phyloP scores from a whole-genome alignment of 257 asterid species.

The Henckelia pumila region DNA sequence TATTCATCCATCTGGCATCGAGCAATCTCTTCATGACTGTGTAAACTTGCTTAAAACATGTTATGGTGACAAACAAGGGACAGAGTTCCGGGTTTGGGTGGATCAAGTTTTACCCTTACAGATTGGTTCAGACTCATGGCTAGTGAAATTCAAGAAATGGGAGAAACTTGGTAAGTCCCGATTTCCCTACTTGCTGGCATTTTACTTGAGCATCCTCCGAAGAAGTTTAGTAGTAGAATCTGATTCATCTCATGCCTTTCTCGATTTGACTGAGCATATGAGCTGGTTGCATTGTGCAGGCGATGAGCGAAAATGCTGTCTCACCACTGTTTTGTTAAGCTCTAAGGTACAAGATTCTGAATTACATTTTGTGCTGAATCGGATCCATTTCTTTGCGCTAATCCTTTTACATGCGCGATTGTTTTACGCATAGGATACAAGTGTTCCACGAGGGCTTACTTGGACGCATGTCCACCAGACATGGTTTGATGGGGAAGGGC shows the following conservation, averaged over 20 bases:
- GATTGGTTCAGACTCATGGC: conserved; percentile 74
- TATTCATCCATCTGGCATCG: conserved; percentile 78
- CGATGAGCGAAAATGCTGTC: conserved; percentile 51
- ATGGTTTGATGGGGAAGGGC: conserved; percentile 66
- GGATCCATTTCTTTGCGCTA: not conserved
- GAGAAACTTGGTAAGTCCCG: conserved; percentile 68
- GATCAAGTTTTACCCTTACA: conserved; percentile 77
- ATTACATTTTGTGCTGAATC: not conserved
- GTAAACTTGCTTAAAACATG: conserved; percentile 44
- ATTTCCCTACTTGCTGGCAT: conserved; percentile 8
- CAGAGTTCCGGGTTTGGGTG: conserved; percentile 72
- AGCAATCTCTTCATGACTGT: conserved; percentile 55
- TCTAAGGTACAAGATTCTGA: conserved; percentile 55
- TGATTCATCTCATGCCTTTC: not conserved
- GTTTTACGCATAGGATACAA: conserved; percentile 49
- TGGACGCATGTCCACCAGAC: conserved; percentile 83
- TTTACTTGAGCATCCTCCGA: not conserved
- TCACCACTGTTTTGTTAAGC: conserved; percentile 58
- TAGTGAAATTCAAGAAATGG: conserved; percentile 86
- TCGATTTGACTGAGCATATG: not conserved
- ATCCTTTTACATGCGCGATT: conserved; percentile 1
- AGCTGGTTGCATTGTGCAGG: conserved; percentile 42
- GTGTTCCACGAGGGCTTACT: conserved; percentile 65
- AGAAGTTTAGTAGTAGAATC: not conserved
- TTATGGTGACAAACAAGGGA: conserved; percentile 72